Evolutionary conservation across 2,329 filamentous ascomycete genomes (phyloP).

Genomic region (Ophiostoma piceae): DNA sequence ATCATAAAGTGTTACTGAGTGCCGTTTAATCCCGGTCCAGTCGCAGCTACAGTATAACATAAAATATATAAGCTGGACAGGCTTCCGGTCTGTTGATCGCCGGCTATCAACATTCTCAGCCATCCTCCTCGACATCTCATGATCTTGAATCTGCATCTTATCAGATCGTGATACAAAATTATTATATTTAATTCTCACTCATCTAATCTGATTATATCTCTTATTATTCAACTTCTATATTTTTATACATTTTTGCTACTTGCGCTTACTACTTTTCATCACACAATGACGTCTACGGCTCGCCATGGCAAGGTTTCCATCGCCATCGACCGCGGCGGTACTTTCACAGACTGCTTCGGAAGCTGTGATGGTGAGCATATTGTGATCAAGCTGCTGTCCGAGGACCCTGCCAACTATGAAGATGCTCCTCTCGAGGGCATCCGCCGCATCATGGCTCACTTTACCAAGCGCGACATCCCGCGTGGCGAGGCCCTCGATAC

Average conservation of each 20-base stretch:
- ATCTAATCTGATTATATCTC: not conserved
- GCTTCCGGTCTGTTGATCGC: not conserved
- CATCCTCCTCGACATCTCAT: constrained; percentile 4
- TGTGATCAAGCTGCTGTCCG: constrained; percentile 56
- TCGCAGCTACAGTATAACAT: not conserved
- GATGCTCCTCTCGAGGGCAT: constrained; percentile 92
- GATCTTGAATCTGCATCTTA: not conserved
- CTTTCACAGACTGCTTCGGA: constrained; percentile 88
- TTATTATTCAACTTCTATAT: not conserved
- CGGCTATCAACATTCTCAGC: not conserved
- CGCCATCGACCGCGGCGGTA: constrained; percentile 75
- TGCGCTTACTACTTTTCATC: not conserved
- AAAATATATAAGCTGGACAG: not conserved
- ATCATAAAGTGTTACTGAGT: not conserved
- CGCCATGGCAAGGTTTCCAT: constrained; percentile 40
- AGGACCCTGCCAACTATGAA: constrained; percentile 81
- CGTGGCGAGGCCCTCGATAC: constrained; percentile 78
- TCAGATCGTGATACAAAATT: not conserved
- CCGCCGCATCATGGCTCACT: constrained; percentile 74
- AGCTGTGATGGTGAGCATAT: constrained; percentile 52
- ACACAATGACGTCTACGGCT: constrained; percentile 10
- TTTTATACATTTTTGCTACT: not conserved
- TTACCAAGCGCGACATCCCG: constrained; percentile 68
- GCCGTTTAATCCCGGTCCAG: not conserved
- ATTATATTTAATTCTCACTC: not conserved